Percentiles rank a stretch among this genome's conserved stretches.
Conservation (phyloP, 495 filamentous ascomycete species). For the Entonaema liquescens region DNA sequence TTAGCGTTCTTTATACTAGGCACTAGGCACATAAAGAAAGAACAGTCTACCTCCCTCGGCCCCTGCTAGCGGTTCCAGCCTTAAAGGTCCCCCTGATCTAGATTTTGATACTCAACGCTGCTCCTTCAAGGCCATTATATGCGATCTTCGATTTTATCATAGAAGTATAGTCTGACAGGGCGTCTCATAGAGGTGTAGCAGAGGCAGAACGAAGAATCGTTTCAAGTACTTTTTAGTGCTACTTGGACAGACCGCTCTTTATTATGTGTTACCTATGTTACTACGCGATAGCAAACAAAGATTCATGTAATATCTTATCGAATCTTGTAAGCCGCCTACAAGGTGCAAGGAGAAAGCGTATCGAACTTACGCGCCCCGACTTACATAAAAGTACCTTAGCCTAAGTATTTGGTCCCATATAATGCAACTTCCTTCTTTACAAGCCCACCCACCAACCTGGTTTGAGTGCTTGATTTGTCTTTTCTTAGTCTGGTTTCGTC, state of each 20-base stretch:
- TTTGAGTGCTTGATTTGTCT: neutral
- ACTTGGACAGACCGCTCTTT: conserved; percentile 17
- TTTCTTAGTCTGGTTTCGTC: neutral
- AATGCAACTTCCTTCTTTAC: neutral
- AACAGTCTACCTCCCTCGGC: neutral
- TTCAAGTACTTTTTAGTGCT: conserved; percentile 14
- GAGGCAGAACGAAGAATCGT: conserved; percentile 4
- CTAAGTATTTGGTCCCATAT: neutral
- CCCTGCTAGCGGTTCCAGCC: neutral
- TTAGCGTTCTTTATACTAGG: neutral
- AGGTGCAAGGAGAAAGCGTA: neutral
- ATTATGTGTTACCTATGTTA: conserved; percentile 9
- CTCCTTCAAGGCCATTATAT: neutral
- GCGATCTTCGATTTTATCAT: neutral
- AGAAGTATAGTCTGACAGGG: neutral
- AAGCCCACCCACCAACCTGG: neutral
- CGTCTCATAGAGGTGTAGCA: conserved; percentile 13
- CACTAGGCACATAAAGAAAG: neutral
- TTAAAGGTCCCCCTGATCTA: neutral
- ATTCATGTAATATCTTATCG: neutral
- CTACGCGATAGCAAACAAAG: conserved; percentile 22
- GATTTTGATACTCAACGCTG: neutral
- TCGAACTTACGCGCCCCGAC: neutral
- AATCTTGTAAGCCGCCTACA: neutral
- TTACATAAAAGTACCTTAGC: neutral